These are phyloP conservation scores for Malus orientalis DNA, from an alignment of 306 rosid genomes.

Conservation along the genomic window DNA sequence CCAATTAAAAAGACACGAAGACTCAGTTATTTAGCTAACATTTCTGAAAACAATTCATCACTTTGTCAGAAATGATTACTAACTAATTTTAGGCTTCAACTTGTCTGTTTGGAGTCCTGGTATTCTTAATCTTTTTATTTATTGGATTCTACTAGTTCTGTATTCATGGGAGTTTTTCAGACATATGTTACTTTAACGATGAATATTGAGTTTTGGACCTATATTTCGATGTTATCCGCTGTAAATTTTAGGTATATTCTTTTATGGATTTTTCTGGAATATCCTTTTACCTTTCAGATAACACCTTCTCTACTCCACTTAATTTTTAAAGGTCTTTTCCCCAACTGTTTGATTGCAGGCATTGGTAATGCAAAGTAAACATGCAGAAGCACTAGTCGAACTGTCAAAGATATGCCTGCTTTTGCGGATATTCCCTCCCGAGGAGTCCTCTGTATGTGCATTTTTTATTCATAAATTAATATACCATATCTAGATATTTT, in stretches of 20 bases:
- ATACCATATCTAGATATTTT: not conserved
- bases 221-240: not conserved
- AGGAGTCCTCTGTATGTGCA: constrained; percentile 70
- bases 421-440: constrained; percentile 74
- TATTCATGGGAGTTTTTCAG: not conserved
- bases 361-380: constrained; percentile 75
- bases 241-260: not conserved
- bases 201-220: not conserved
- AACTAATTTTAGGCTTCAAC: not conserved
- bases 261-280: not conserved
- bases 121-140: not conserved
- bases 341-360: constrained; percentile 43
- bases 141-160: not conserved
- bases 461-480: not conserved
- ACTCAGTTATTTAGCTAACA: not conserved
- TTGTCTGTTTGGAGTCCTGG: not conserved
- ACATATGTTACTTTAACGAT: not conserved
- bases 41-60: not conserved
- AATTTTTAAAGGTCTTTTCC: not conserved
- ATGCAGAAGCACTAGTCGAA: constrained; percentile 58
- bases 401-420: constrained; percentile 72
- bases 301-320: not conserved
- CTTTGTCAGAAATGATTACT: not conserved
- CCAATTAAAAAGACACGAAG: not conserved
- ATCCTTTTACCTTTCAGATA: not conserved